Evolutionary conservation across 495 filamentous ascomycete genomes (phyloP), one percentile per base, ranked within the genome.

Genomic region (Tuber indicum): DNA sequence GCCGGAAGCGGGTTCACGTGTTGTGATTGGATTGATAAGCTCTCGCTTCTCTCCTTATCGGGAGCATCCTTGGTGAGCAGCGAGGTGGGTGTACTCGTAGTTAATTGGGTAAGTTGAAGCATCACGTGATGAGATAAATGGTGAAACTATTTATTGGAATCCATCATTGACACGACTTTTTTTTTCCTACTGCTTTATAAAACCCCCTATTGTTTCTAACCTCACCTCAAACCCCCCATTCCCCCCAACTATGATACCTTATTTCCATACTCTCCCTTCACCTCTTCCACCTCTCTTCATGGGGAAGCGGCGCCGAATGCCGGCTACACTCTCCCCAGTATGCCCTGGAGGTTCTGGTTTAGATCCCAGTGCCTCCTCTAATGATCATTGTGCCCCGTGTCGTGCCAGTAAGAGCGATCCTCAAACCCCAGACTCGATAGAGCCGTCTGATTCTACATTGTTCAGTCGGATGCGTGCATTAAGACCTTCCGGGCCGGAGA

Each of bases 391-490:
- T 62, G 9, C 52, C 52, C n/a, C 52, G 3, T 32, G 2, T 32
- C 3, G n/a, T 26, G 2, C 66, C 45, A 17, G 71, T 4, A 73
- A 74, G 21, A 42, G 16, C 17, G 44, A 75, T 46, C 47, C 42
- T 26, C 41, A 41, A 46, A 73, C 47, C 10, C 77, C 73, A 52
- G 66, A 74, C 26, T 73, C 66, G 9, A 79, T 76, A 23, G 77
- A 82, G 62, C 49, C 71, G 71, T 52, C 75, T 26, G 70, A 62
- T 41, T 36, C 71, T 10, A 69, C 66, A 3, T 58, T 78, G 36
- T 66, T 79, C 77, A 71, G 71, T 2, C 77, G 74, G 19, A 71
- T 82, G 8, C 66, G 73, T 39, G 80, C 75, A 45, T 69, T 78
- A 17, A 72, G 79, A 21, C 73, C 73, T 46, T 49, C 77, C 12